Percentiles rank a stretch among this genome's conserved stretches.
phyloP scores from a whole-genome alignment of 805 yeast species.

The Ogataea sp. region DNA sequence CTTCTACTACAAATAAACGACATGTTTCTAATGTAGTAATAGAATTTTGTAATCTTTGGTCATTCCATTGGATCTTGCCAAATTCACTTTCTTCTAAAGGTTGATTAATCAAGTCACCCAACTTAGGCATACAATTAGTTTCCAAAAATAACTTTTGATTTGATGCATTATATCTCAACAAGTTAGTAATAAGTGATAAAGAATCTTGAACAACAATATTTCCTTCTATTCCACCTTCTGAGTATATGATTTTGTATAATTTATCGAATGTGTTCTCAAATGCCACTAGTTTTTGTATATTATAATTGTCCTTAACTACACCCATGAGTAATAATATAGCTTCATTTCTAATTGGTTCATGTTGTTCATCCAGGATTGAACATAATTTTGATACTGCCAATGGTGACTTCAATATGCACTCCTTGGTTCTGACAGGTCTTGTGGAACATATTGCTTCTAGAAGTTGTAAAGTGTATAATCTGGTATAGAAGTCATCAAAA shows the following conservation, averaged over 20 bases:
- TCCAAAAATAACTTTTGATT: conserved; percentile 87
- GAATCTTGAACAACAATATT: conserved; percentile 90
- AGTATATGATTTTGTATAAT: conserved; percentile 68
- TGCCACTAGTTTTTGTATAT: conserved; percentile 87
- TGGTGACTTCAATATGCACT: conserved; percentile 62
- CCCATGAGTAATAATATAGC: conserved; percentile 78
- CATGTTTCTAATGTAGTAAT: conserved; percentile 64
- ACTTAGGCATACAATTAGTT: conserved; percentile 64
- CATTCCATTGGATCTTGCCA: conserved; percentile 60
- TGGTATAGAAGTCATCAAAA: conserved; percentile 59
- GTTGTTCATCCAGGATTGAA: conserved; percentile 45
- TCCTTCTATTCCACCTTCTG: conserved; percentile 86
- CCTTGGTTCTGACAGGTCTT: conserved; percentile 67
- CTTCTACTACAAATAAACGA: conserved; percentile 63
- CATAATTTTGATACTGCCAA: conserved; percentile 76
- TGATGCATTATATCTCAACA: conserved; percentile 75
- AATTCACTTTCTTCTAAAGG: conserved; percentile 39
- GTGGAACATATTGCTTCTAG: conserved; percentile 76
- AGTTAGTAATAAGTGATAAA: conserved; percentile 60
- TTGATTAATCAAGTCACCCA: conserved; percentile 55
- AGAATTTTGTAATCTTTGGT: conserved; percentile 63
- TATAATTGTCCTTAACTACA: conserved; percentile 70
- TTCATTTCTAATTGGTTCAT: conserved; percentile 88
- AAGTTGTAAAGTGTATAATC: conserved; percentile 75
- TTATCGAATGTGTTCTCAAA: conserved; percentile 88